Evolutionary conservation across 805 yeast genomes (phyloP), one percentile per base, ranked within the genome.

Genomic region (Millerozyma acaciae): DNA sequence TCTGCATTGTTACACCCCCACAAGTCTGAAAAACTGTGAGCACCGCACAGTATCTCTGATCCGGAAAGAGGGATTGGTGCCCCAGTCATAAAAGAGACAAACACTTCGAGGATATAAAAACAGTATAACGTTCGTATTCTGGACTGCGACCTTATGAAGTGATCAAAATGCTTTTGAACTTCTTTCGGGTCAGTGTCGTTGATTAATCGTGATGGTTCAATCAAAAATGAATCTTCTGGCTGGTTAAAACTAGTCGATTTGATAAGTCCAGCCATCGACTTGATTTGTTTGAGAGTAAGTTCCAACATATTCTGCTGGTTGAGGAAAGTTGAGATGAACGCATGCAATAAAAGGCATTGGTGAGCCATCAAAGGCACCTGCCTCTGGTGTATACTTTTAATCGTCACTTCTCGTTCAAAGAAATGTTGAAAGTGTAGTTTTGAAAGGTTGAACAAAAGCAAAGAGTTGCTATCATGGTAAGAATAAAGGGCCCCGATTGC

Each of bases 401-500:
- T 55, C 35, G 65, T 69, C 48, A 55, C 64, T 51, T 66, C 70
- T 27, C 58, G 59, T 44, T 80, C 87, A 65, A 84, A 70, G 43
- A 70, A 76, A 40, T 73, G 74, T 50, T 82, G 86, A 35, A 83
- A 75, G 42, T 80, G 75, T 35, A 65, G 74, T 49, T 84, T 74
- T 12, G 85, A 71, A 38, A 84, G 70, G 49, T 80, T 80, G 54
- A 80, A 82, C 37, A 84, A 57, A 7, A 83, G 64, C 46, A 81
- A 68, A 0, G 96, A 84, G 50, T 84, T 84, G 22, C 80, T 62
- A 20, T 87, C 83, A 48, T 84, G 88, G 59, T 83, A 86, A 0
- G 86, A 77, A 49, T 84, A 86, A 15, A 89, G 67, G 0, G 96
- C 95, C 26, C 97, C 97, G 37, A 89, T 76, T 10, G 95, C 81